Percentiles rank a stretch among this genome's conserved stretches.
Conservation (phyloP, 2,329 filamentous ascomycete genomes). For the Rhinocladiella similis region DNA sequence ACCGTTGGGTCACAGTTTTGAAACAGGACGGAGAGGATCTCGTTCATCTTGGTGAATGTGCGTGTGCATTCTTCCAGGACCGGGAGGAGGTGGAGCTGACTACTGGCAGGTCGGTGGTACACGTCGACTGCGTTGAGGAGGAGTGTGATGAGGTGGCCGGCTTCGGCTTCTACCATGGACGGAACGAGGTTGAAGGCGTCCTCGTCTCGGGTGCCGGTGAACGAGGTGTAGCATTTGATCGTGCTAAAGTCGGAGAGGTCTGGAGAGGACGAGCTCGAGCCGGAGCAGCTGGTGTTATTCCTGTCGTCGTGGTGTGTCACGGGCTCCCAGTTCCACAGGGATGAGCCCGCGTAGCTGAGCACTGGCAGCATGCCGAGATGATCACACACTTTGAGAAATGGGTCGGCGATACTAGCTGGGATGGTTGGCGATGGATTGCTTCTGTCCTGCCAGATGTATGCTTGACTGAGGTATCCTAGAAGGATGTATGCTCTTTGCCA, state of each 20-base stretch:
- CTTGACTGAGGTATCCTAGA: slow-evolving; percentile 14
- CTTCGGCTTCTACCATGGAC: slow-evolving; percentile 8
- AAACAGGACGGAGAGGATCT: slow-evolving; percentile 4
- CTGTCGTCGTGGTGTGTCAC: background rate
- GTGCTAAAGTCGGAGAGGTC: slow-evolving; percentile 7
- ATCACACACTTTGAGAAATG: slow-evolving; percentile 14
- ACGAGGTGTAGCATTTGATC: slow-evolving; percentile 7
- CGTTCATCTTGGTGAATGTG: slow-evolving; percentile 8
- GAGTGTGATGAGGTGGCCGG: slow-evolving; percentile 1
- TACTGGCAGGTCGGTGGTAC: background rate
- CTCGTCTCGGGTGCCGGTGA: slow-evolving; percentile 18
- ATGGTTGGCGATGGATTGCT: slow-evolving; percentile 2
- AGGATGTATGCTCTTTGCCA: slow-evolving; percentile 19
- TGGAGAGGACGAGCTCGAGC: background rate
- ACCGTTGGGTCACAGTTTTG: slow-evolving; percentile 10
- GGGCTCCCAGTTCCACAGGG: slow-evolving; percentile 14
- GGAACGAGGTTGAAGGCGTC: slow-evolving; percentile 17
- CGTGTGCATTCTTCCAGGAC: slow-evolving; percentile 5
- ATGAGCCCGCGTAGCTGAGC: slow-evolving; percentile 13
- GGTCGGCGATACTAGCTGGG: slow-evolving; percentile 7
- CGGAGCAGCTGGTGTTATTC: background rate
- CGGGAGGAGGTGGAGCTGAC: slow-evolving; percentile 1
- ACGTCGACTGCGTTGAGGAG: slow-evolving; percentile 6
- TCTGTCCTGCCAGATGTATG: slow-evolving; percentile 12
- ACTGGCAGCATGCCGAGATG: slow-evolving; percentile 14